Conservation (phyloP, 805 yeast genomes). For the Saccharomycopsis malanga region DNA sequence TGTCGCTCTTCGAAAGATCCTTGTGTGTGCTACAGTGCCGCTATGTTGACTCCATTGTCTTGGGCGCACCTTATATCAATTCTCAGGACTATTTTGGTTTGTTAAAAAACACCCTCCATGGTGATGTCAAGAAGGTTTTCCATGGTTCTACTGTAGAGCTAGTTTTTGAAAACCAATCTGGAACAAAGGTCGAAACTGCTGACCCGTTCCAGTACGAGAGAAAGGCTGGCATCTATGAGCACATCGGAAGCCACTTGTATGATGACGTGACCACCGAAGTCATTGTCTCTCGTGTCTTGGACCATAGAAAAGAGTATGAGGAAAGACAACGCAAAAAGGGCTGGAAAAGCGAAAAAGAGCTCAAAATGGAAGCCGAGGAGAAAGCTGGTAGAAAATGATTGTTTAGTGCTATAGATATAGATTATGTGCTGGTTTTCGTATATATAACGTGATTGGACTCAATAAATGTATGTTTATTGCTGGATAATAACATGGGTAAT, state of each 20-base stretch:
- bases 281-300: conserved; percentile 68
- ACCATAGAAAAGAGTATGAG: conserved; percentile 62
- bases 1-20: conserved; percentile 81
- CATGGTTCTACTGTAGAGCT: conserved; percentile 52
- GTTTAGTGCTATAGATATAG: not conserved
- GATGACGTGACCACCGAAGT: conserved; percentile 59
- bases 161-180: conserved; percentile 29
- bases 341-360: conserved; percentile 36
- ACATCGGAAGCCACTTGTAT: conserved; percentile 49
- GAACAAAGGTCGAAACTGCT: conserved; percentile 15
- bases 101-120: conserved; percentile 28
- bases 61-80: conserved; percentile 61
- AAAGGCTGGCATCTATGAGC: conserved; percentile 32
- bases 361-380: not conserved
- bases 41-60: conserved; percentile 70
- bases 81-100: conserved; percentile 32
- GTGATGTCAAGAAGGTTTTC: conserved; percentile 37
- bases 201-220: conserved; percentile 31
- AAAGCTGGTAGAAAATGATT: not conserved
- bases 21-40: conserved; percentile 84
- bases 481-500: too few species aligned
- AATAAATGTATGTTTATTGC: too few species aligned
- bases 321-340: conserved; percentile 87
- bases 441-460: too few species aligned
- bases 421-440: too few species aligned